These are phyloP conservation scores for Sphaerulina vaccinii DNA, from an alignment of 2,329 filamentous ascomycete genomes.

Conservation along the genomic window DNA sequence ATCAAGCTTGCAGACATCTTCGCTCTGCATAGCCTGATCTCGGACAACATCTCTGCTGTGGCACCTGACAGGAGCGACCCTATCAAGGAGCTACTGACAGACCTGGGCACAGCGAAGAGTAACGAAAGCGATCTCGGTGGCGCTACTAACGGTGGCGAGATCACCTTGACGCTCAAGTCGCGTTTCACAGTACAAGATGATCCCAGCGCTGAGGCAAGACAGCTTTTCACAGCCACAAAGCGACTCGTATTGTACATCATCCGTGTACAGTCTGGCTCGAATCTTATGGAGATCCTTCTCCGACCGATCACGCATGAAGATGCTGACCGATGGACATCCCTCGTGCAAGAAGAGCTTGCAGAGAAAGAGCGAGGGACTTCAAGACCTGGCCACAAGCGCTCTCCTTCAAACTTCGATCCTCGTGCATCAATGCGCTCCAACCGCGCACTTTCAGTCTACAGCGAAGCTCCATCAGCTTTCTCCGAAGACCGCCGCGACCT, in stretches of 20 bases:
- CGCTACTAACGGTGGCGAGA: slow-evolving; percentile 36
- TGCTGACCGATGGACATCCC: slow-evolving; percentile 78
- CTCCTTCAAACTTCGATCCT: slow-evolving; percentile 34
- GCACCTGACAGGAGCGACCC: slow-evolving; percentile 82
- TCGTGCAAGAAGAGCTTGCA: slow-evolving; percentile 78
- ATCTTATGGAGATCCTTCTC: slow-evolving; percentile 92
- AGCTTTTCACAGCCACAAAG: slow-evolving; percentile 97
- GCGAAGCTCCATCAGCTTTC: slow-evolving; percentile 40
- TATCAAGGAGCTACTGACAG: slow-evolving; percentile 85
- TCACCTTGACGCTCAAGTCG: slow-evolving; percentile 38
- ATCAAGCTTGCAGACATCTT: slow-evolving; percentile 99
- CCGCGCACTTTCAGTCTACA: slow-evolving; percentile 40
- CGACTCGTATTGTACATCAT: slow-evolving; percentile 97
- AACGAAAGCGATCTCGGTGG: slow-evolving; percentile 74
- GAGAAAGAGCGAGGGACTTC: slow-evolving; percentile 42
- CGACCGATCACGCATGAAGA: slow-evolving; percentile 85
- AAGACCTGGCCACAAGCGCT: slow-evolving; percentile 23
- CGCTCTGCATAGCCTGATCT: slow-evolving; percentile 85
- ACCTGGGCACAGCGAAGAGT: slow-evolving; percentile 91
- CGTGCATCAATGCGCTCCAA: slow-evolving; percentile 33
- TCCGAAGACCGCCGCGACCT: slow-evolving; percentile 49
- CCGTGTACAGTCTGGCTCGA: slow-evolving; percentile 85
- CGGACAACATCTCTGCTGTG: slow-evolving; percentile 72
- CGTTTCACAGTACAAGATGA: slow-evolving; percentile 54
- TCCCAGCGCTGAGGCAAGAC: slow-evolving; percentile 86